Base-by-base conservation (phyloP, 1,284 basidiomycete species). In the Tilletiaria anomala region DNA sequence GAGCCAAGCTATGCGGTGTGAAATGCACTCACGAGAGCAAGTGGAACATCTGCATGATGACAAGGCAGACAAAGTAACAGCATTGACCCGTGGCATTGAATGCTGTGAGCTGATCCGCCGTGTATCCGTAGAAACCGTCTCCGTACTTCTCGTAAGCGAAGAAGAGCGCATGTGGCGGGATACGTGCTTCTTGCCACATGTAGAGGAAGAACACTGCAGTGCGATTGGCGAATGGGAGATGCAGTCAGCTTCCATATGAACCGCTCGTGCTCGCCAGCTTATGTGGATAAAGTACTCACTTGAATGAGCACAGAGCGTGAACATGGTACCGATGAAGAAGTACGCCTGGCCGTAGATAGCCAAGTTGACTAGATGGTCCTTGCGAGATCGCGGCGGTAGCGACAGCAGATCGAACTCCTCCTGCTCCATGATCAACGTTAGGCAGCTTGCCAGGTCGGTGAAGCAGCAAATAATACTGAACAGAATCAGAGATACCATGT, bases 281-380 rank as follows among this genome's bases (percentile, higher is more conserved):
- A n/a, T n/a, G n/a, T n/a, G n/a, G n/a, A n/a, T n/a, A n/a, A n/a
- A n/a, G n/a, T n/a, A n/a, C n/a, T n/a, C n/a, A n/a, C n/a, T n/a
- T n/a, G n/a, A n/a, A n/a, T n/a, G n/a, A n/a, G 75, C 72, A 26
- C 71, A 72, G 6, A 76, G 50, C n/a, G 70, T 71, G 58, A 79
- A 74, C 16, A 75, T 44, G 14, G 80, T 44, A 11, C 78, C 75
- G 16, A 79, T 58, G 63, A 79, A 78, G 5, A 74, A 68, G 61
- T 82, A 82, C 1, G 78, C 78, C 24, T 82, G 80, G 5, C 73
- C 48, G 37, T 80, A 70, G 34, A 81, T 71, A 45, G 69, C 69
- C 59, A 58, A 73, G 70, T 74, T 52, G 66, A 63, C 69, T 31
- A 74, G 60, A 32, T 69, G 67, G 45, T 74, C 73, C 48, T 64